Conservation (phyloP, 345 rosid species). For the Limnanthes douglasii region DNA sequence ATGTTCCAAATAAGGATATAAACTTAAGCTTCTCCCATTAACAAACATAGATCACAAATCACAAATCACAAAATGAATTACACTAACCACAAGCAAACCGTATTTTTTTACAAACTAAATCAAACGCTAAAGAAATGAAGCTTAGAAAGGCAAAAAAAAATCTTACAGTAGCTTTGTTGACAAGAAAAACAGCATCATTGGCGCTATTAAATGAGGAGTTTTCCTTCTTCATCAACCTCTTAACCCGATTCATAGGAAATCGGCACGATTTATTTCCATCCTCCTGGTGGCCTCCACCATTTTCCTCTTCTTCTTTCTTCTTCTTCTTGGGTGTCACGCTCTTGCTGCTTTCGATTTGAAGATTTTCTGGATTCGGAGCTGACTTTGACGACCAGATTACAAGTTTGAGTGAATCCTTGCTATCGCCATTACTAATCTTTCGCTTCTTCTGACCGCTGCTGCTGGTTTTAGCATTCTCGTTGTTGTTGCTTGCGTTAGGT, state of each 20-base stretch:
- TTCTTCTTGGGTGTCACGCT: constrained; percentile 3
- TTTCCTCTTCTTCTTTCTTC: constrained; percentile 8
- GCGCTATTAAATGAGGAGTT: constrained; percentile 17
- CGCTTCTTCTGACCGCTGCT: constrained; percentile 6
- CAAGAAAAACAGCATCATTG: constrained; percentile 58
- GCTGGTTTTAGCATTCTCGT: background rate
- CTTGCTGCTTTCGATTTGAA: constrained; percentile 4
- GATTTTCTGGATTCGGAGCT: too few species aligned
- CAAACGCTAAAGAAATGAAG: too few species aligned
- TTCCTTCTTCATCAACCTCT: constrained; percentile 46
- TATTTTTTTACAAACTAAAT: too few species aligned
- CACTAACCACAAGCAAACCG: too few species aligned
- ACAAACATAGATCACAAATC: too few species aligned
- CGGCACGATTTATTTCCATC: constrained; percentile 25
- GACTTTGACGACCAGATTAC: too few species aligned
- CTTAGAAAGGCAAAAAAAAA: too few species aligned
- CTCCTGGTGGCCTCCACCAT: constrained; percentile 8
- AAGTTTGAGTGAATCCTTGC: too few species aligned
- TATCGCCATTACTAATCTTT: constrained; percentile 11
- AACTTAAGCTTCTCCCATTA: too few species aligned
- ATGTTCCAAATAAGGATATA: too few species aligned
- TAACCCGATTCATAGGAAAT: constrained; percentile 65
- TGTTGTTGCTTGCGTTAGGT: background rate
- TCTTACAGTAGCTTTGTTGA: constrained; percentile 72
- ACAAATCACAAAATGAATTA: too few species aligned